Evolutionary conservation across 2,329 filamentous ascomycete species (phyloP).

Genomic region (Sporothrix humicola): DNA sequence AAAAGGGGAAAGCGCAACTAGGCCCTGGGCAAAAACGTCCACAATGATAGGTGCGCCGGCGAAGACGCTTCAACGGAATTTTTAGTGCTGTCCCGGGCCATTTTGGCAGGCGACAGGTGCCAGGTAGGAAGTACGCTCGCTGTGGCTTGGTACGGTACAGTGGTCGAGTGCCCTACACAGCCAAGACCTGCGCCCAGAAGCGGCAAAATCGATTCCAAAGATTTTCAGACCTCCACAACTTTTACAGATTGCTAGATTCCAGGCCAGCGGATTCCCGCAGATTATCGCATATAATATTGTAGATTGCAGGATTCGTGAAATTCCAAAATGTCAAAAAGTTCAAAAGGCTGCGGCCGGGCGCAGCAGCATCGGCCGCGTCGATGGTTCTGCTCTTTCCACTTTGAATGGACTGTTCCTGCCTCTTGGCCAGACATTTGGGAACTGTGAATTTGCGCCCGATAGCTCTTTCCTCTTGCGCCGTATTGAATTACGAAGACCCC

Average conservation of each 20-base stretch:
- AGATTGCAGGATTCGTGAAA: not conserved
- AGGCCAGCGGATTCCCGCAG: not conserved
- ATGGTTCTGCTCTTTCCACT: not conserved
- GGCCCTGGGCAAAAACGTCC: not conserved
- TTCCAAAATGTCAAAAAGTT: not conserved
- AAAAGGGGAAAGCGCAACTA: conserved; percentile 7
- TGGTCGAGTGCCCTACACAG: no score
- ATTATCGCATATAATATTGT: not conserved
- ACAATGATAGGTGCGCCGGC: not conserved
- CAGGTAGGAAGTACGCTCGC: no score
- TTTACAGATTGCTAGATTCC: not conserved
- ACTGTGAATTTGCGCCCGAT: not conserved
- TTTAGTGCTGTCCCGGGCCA: not conserved
- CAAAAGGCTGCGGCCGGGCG: not conserved
- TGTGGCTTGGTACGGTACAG: no score
- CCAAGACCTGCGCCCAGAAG: conserved; percentile 3
- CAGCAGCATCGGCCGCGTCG: conserved; percentile 8
- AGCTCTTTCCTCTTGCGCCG: not conserved
- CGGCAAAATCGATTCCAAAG: conserved; percentile 21
- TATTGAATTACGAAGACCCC: not conserved
- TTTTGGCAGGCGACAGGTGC: no score
- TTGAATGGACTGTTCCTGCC: not conserved
- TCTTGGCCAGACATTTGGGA: not conserved
- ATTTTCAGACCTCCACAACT: not conserved
- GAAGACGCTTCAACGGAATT: not conserved